A percentile compares a stretch with the other conserved stretches of the same genome.
Conservation (phyloP, 2,329 filamentous ascomycete species). For the Cladobotryum protrusum region DNA sequence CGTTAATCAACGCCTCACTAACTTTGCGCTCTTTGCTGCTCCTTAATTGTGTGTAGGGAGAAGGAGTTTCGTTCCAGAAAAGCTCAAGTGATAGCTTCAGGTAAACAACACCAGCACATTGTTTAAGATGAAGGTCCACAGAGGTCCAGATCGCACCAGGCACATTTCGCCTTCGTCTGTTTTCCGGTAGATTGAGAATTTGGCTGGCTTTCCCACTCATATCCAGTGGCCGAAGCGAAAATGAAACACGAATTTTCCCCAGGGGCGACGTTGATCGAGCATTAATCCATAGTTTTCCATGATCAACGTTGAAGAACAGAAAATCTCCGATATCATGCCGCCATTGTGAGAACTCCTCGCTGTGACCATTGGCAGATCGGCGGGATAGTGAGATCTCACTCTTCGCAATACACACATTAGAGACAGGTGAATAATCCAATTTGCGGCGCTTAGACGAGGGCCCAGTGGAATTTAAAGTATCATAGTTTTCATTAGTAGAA, state of each 20-base stretch:
- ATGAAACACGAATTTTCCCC: slow-evolving; percentile 7
- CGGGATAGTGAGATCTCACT: slow-evolving; percentile 23
- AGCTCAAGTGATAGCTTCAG: slow-evolving; percentile 30
- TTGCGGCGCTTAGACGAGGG: slow-evolving; percentile 28
- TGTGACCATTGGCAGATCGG: slow-evolving; percentile 13
- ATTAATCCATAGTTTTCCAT: slow-evolving; percentile 15
- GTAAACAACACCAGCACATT: slow-evolving; percentile 18
- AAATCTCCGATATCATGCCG: slow-evolving; percentile 18
- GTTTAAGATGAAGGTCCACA: slow-evolving; percentile 26
- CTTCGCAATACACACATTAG: slow-evolving; percentile 21
- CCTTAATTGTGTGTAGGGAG: slow-evolving; percentile 26
- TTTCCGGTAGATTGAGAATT: slow-evolving; percentile 16
- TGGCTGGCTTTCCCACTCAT: slow-evolving; percentile 11
- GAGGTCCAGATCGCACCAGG: slow-evolving; percentile 32
- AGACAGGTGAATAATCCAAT: slow-evolving; percentile 11
- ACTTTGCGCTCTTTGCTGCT: slow-evolving; percentile 22
- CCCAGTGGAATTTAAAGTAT: slow-evolving; percentile 1
- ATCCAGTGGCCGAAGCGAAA: slow-evolving; percentile 21
- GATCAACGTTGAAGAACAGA: slow-evolving; percentile 14
- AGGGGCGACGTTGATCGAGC: slow-evolving; percentile 12
- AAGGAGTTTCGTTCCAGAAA: slow-evolving; percentile 37
- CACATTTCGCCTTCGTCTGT: slow-evolving; percentile 12
- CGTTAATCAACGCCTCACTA: slow-evolving; percentile 32
- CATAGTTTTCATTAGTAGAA: neutral
- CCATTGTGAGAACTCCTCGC: neutral